Conservation (phyloP, 2,329 filamentous ascomycete species). For the Clarireedia paspali region DNA sequence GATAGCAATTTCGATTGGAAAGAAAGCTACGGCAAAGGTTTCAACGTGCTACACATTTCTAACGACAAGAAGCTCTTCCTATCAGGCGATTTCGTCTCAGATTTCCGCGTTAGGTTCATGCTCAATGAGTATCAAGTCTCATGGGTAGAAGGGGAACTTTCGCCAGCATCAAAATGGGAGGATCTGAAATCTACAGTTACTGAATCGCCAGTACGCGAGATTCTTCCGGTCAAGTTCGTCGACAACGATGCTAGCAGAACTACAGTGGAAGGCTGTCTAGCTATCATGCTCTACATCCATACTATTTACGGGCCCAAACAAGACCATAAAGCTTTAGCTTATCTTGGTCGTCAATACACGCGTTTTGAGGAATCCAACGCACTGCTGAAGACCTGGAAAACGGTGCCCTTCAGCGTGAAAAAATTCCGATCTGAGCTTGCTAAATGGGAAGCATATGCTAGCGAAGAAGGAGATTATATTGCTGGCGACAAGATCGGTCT, state of each 20-base stretch:
- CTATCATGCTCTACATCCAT: constrained; percentile 55
- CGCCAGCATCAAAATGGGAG: constrained; percentile 26
- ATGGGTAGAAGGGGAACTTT: constrained; percentile 26
- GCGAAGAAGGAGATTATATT: constrained; percentile 33
- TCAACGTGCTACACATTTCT: constrained; percentile 68
- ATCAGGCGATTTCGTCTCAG: constrained; percentile 39
- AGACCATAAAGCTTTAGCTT: constrained; percentile 5
- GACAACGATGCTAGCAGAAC: constrained; percentile 46
- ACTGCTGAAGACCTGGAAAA: constrained; percentile 21
- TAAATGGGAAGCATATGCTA: constrained; percentile 17
- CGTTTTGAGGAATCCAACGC: constrained; percentile 19
- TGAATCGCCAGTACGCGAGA: constrained; percentile 14
- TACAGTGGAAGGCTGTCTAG: constrained; percentile 40
- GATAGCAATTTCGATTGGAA: constrained; percentile 66
- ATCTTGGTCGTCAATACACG: constrained; percentile 24
- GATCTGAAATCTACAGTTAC: constrained; percentile 17
- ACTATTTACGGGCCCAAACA: constrained; percentile 35
- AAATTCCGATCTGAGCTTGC: constrained; percentile 26
- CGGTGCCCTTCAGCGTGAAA: constrained; percentile 16
- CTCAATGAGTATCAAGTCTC: constrained; percentile 40
- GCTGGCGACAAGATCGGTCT: constrained; percentile 36
- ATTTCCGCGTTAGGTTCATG: constrained; percentile 43
- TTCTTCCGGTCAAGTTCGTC: constrained; percentile 39
- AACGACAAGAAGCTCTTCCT: constrained; percentile 36
- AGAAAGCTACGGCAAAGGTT: constrained; percentile 67